Percentiles rank a stretch among this genome's conserved stretches.
Conservation (phyloP, 306 rosid genomes). For the Mucuna pruriens region DNA sequence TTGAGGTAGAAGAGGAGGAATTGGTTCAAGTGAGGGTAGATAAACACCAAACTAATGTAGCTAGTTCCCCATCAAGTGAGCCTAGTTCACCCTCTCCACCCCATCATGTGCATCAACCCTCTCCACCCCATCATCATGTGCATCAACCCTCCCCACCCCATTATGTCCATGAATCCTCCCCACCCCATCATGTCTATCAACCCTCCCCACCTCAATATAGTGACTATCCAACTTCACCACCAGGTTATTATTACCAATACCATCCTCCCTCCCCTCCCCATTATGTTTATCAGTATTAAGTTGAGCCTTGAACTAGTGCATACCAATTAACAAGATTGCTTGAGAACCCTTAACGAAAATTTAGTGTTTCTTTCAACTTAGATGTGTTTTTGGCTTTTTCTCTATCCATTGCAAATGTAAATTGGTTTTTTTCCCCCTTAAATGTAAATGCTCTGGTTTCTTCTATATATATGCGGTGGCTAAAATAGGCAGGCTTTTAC, state of each 20-base stretch:
- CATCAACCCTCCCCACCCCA: neutral
- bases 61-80: slow-evolving; percentile 53
- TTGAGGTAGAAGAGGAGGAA: slow-evolving; percentile 69
- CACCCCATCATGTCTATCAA: slow-evolving; percentile 32
- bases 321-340: slow-evolving; percentile 24
- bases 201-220: slow-evolving; percentile 34
- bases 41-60: slow-evolving; percentile 59
- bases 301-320: slow-evolving; percentile 49
- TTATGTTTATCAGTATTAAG: slow-evolving; percentile 42
- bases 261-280: neutral
- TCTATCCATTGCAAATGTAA: slow-evolving; percentile 41
- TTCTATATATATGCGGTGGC: neutral
- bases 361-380: slow-evolving; percentile 30
- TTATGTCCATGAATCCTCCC: neutral
- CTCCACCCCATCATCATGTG: slow-evolving; percentile 14
- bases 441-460: slow-evolving; percentile 35
- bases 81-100: slow-evolving; percentile 64
- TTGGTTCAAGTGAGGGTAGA: slow-evolving; percentile 70
- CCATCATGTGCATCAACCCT: slow-evolving; percentile 41
- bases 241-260: slow-evolving; percentile 24
- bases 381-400: neutral
- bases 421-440: slow-evolving; percentile 31
- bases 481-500: slow-evolving; percentile 7
- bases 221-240: slow-evolving; percentile 49
- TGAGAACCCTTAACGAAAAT: slow-evolving; percentile 26